Percentiles rank a stretch among this genome's conserved stretches.
Conservation (phyloP, 2,329 filamentous ascomycete species). For the Colletotrichum higginsianum region DNA sequence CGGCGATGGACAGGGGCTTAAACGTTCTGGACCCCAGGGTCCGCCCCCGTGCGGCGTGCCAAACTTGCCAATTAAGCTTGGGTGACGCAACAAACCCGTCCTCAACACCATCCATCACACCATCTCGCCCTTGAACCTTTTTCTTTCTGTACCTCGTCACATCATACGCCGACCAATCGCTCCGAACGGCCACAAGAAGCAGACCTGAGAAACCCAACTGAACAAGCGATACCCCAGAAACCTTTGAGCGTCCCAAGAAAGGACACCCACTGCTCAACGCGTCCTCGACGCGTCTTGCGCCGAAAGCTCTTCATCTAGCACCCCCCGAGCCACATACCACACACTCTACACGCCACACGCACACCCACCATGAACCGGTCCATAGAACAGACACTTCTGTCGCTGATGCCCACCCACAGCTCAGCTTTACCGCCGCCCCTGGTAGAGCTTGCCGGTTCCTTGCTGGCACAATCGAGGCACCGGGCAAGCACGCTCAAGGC, state of each 20-base stretch:
- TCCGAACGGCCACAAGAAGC: background rate
- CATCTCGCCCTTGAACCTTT: slow-evolving; percentile 4
- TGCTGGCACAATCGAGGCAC: slow-evolving; percentile 85
- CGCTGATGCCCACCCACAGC: slow-evolving; percentile 80
- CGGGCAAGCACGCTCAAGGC: slow-evolving; percentile 83
- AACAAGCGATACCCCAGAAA: background rate
- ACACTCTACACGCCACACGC: background rate
- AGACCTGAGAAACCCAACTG: background rate
- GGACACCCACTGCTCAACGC: slow-evolving; percentile 9
- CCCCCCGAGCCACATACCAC: background rate
- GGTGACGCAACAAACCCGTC: slow-evolving; percentile 40
- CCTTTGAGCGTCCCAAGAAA: background rate
- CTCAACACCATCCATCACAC: slow-evolving; percentile 20
- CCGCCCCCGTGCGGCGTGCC: slow-evolving; percentile 8
- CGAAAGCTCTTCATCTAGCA: slow-evolving; percentile 15
- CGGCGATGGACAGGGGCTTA: slow-evolving; percentile 34
- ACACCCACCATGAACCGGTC: slow-evolving; percentile 76
- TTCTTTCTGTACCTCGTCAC: background rate
- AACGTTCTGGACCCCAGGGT: slow-evolving; percentile 25
- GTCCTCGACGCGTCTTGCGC: slow-evolving; percentile 34
- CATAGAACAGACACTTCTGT: slow-evolving; percentile 80
- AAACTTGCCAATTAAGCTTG: slow-evolving; percentile 13
- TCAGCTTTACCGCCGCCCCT: slow-evolving; percentile 78
- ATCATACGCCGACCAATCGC: background rate
- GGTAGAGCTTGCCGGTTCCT: slow-evolving; percentile 77